Percentiles rank a stretch among this genome's conserved stretches.
Conservation (phyloP, 495 filamentous ascomycete genomes). For the Lepraria neglecta region DNA sequence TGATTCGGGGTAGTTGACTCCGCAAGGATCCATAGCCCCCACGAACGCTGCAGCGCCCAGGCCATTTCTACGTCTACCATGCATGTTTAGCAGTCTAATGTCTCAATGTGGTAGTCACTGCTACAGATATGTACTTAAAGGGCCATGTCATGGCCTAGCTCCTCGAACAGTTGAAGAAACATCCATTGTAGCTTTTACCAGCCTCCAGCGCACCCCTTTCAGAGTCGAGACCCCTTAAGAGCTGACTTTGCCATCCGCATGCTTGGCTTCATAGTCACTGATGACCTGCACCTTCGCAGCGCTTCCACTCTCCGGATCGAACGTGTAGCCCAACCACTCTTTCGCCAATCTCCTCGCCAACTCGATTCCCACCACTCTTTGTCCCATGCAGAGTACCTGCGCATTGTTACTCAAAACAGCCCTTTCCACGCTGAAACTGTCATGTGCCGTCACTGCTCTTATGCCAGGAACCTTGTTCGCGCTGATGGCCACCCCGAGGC, state of each 20-base stretch:
- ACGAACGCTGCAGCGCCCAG: neutral
- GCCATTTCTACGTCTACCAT: too few relatives aligned
- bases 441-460: slow-evolving; percentile 79
- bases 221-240: neutral
- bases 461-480: slow-evolving; percentile 86
- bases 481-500: slow-evolving; percentile 75
- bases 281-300: slow-evolving; percentile 73
- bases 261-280: slow-evolving; percentile 60
- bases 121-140: too few relatives aligned
- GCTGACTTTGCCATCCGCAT: slow-evolving; percentile 16
- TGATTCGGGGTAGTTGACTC: neutral
- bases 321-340: slow-evolving; percentile 78
- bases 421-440: slow-evolving; percentile 76
- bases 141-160: neutral
- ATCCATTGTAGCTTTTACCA: neutral
- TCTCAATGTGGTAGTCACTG: too few relatives aligned
- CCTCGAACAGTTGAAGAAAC: neutral
- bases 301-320: slow-evolving; percentile 66
- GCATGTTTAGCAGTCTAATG: too few relatives aligned
- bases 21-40: slow-evolving; percentile 1
- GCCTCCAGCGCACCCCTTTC: neutral
- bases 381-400: slow-evolving; percentile 83
- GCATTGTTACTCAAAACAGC: slow-evolving; percentile 79
- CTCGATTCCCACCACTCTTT: slow-evolving; percentile 76
- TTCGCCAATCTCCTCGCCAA: slow-evolving; percentile 67